Percentiles rank a stretch among this genome's conserved stretches.
Evolutionary conservation across 495 filamentous ascomycete genomes (phyloP).

Genomic region (Penicillium subrubescens): DNA sequence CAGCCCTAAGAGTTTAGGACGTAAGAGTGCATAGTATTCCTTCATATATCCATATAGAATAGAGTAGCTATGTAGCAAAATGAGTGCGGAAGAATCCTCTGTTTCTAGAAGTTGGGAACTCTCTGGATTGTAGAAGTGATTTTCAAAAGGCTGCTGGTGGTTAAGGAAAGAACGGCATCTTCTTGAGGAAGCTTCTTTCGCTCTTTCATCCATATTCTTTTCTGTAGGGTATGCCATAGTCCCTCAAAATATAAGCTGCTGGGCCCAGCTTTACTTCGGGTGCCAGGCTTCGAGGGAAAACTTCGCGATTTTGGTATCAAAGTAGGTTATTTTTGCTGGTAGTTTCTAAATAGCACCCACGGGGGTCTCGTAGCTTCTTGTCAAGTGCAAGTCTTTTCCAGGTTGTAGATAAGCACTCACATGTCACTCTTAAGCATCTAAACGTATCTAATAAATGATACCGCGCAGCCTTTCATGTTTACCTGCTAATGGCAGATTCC

Average conservation of each 20-base stretch:
- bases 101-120: not conserved
- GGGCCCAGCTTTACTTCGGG: not conserved
- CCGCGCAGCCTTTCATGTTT: not conserved
- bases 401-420: not conserved
- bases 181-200: not conserved
- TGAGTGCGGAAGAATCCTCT: too few species aligned
- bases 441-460: not conserved
- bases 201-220: not conserved
- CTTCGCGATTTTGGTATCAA: not conserved
- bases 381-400: not conserved
- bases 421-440: not conserved
- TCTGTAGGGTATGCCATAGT: not conserved
- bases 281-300: not conserved
- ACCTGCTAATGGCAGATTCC: not conserved
- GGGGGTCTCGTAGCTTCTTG: not conserved
- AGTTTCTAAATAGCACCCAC: not conserved
- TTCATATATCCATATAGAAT: not conserved
- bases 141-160: not conserved
- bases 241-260: too few species aligned
- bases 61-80: not conserved
- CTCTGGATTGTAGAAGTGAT: not conserved
- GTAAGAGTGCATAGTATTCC: too few species aligned
- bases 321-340: not conserved
- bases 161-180: not conserved
- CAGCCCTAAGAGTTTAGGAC: not conserved